Base-by-base conservation (phyloP, 208 protist genomes). In the Crithidia mellificae region DNA sequence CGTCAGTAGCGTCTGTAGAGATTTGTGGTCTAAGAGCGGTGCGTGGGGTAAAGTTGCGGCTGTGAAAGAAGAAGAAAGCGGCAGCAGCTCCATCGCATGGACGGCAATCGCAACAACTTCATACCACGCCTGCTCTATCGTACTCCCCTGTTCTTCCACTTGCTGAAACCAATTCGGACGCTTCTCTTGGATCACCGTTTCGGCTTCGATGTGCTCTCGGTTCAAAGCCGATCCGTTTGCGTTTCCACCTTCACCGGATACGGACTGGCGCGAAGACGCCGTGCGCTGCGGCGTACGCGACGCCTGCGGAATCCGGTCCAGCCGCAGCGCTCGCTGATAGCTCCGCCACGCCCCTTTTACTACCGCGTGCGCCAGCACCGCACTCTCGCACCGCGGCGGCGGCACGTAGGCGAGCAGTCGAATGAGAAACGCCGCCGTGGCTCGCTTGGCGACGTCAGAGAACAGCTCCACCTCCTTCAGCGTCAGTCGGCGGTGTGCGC, bases 391-490 rank as follows among this genome's bases (percentile, higher is more conserved):
- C n/a, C n/a, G n/a, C 36, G 70, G 70, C 32, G 70, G 62, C 19
- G 70, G 63, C 22, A 66, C 50, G 68, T 77, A 76, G 15, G 24
- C 14, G 15, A 91, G 43, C 39, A 87, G 55, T 12, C 66, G 68
- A 14, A 63, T 66, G 1, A 78, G 62, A 56, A 88, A 88, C 5
- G 30, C 11, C 14, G 84, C 39, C 5, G 86, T 78, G 2, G 74
- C 80, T 2, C 68, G 61, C 61, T 62, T 61, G 20, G 85, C 73
- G 0, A 69, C 64, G 55, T 80, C 81, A 4, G 75, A 69, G 68
- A 91, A 91, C 70, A 68, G 63, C 41, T 82, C 80, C 30, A 81
- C 47, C 47, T 91, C 86, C 9, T 36, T 25, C 36, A 77, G 29
- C 19, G 44, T 68, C 27, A 91, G 65, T 25, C 55, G 68, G 5